Evolutionary conservation across 2,329 filamentous ascomycete genomes (phyloP).

Genomic region (Calonectria pteridis): DNA sequence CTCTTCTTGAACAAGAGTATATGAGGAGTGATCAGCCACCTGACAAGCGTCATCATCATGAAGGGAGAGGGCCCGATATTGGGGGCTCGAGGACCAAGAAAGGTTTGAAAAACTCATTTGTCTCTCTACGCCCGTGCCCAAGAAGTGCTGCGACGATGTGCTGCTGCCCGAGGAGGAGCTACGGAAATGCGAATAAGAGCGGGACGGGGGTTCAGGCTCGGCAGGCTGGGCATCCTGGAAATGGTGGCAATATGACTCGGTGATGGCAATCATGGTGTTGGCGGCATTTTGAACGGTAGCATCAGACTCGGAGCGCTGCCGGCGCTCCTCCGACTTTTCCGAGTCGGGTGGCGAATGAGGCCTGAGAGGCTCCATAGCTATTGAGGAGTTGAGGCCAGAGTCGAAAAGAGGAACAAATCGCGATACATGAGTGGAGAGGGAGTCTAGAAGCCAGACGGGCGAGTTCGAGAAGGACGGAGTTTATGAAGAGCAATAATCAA

Average conservation of each 20-base stretch:
- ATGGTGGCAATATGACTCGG: conserved; percentile 43
- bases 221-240: conserved; percentile 35
- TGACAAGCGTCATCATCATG: conserved; percentile 17
- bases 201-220: conserved; percentile 34
- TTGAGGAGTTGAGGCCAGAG: conserved; percentile 19
- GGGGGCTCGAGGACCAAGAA: conserved; percentile 33
- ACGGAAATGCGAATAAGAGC: conserved; percentile 39
- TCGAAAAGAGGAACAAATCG: conserved; percentile 23
- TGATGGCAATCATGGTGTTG: conserved; percentile 44
- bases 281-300: conserved; percentile 37
- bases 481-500: conserved; percentile 6
- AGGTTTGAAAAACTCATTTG: conserved; percentile 37
- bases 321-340: conserved; percentile 39
- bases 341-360: conserved; percentile 32
- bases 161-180: conserved; percentile 40
- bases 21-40: conserved; percentile 27
- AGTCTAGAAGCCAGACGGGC: not conserved
- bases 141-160: conserved; percentile 35
- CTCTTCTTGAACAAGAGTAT: conserved; percentile 35
- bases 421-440: not conserved
- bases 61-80: conserved; percentile 23
- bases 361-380: conserved; percentile 40
- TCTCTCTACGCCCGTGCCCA: conserved; percentile 34
- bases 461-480: not conserved
- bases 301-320: conserved; percentile 30